Conservation (phyloP, 371 early-diverging fungal genomes). For the Fennellomyces sp. region DNA sequence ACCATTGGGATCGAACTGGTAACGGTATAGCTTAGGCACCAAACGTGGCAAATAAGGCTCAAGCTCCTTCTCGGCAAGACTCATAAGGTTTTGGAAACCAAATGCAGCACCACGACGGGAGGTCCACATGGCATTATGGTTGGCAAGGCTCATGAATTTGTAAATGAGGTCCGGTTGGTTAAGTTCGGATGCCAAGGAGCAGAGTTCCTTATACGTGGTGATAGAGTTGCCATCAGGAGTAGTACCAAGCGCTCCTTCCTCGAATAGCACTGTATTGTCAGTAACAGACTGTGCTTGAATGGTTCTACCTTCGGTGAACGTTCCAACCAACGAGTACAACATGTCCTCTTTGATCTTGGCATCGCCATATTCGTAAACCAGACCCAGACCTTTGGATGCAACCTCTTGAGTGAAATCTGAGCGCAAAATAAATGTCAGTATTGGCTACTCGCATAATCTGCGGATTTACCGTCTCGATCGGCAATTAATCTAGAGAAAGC, state of each 20-base stretch:
- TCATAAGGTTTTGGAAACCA: slow-evolving; percentile 83
- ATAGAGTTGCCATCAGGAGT: slow-evolving; percentile 84
- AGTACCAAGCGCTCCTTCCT: slow-evolving; percentile 69
- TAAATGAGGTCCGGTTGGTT: slow-evolving; percentile 95
- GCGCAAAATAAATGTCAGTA: not conserved
- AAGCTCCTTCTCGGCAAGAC: slow-evolving; percentile 78
- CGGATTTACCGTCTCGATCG: slow-evolving; percentile 75
- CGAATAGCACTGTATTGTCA: slow-evolving; percentile 79
- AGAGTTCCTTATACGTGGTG: slow-evolving; percentile 84
- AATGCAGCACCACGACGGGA: slow-evolving; percentile 90
- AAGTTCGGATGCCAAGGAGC: slow-evolving; percentile 89
- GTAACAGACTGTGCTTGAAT: slow-evolving; percentile 74
- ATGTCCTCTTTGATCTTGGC: slow-evolving; percentile 67
- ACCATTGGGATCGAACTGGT: slow-evolving; percentile 87
- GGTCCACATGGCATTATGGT: slow-evolving; percentile 89
- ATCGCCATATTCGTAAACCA: slow-evolving; percentile 88
- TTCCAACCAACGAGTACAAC: slow-evolving; percentile 63
- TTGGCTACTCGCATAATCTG: not conserved
- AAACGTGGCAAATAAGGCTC: slow-evolving; percentile 76
- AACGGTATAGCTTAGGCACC: slow-evolving; percentile 85
- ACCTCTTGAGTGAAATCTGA: slow-evolving; percentile 77
- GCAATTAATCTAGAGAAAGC: slow-evolving; percentile 77
- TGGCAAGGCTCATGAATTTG: slow-evolving; percentile 92
- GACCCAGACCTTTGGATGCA: slow-evolving; percentile 87
- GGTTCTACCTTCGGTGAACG: slow-evolving; percentile 59